phyloP scores from a whole-genome alignment of 352 stramenopile genomes.

The Pythium dissimile region DNA sequence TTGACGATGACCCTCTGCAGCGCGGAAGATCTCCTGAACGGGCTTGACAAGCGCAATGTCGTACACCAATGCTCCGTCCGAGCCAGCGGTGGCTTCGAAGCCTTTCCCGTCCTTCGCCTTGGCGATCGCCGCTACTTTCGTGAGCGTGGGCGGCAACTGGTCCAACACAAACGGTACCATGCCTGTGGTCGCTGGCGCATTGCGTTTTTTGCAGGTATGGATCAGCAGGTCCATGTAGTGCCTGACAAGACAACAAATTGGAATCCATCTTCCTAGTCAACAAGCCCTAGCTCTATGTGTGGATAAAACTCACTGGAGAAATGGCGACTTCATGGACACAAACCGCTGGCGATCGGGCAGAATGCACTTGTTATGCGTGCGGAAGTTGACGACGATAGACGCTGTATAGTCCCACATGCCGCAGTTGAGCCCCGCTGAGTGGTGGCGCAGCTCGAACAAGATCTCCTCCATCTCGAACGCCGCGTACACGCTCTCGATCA shows the following conservation, averaged over 20 bases:
- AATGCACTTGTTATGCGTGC: constrained; percentile 70
- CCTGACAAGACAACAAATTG: constrained; percentile 24
- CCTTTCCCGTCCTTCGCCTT: constrained; percentile 84
- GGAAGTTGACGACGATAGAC: constrained; percentile 94
- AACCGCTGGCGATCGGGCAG: constrained; percentile 89
- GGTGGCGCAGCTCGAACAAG: constrained; percentile 93
- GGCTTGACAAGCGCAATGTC: constrained; percentile 87
- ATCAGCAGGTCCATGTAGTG: constrained; percentile 94
- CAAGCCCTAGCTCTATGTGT: too few relatives aligned
- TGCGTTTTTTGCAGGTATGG: constrained; percentile 90
- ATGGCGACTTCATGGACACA: constrained; percentile 67
- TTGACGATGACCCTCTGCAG: neutral
- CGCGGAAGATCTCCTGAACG: constrained; percentile 26
- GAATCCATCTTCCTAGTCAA: too few relatives aligned
- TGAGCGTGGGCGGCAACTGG: constrained; percentile 68
- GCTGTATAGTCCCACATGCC: constrained; percentile 98
- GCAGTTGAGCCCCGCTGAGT: constrained; percentile 95
- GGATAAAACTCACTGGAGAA: constrained; percentile 36
- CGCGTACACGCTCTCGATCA: constrained; percentile 96
- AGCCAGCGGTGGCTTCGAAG: constrained; percentile 83
- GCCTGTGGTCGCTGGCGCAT: constrained; percentile 92
- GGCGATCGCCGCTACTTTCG: constrained; percentile 65
- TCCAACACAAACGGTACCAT: constrained; percentile 96
- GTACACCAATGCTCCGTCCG: constrained; percentile 94
- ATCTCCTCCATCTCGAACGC: constrained; percentile 97